Base-by-base conservation (phyloP, 208 protist genomes). In the Trypanosoma avium region DNA sequence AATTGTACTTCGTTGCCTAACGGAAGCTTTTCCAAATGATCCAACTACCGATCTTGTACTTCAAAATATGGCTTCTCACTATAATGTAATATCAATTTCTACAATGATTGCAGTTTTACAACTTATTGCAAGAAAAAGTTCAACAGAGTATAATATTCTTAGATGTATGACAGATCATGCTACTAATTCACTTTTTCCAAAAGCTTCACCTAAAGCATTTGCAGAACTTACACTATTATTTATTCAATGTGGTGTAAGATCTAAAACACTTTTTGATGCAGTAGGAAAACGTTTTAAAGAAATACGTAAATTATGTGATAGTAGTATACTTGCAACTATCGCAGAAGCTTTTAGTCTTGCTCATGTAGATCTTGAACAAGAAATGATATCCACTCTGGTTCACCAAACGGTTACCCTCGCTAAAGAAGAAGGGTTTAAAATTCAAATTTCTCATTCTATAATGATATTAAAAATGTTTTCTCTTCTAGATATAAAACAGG, bases 11-110 rank as follows among this genome's bases (percentile, higher is more conserved):
- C 30, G 76, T 47, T 92, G 81, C 45, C 79, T 95, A 24, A 72
- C 80, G 0, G 77, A 86, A 58, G 83, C 81, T 56, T 95, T 92
- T 64, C 77, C 89, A 17, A 73, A 81, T 13, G 85, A 90, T 40
- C 61, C 77, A 27, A 81, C 86, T 54, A 69, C 75, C 45, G 76
- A 73, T 12, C 67, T 79, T 8, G 79, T 90, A 45, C 77, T 95
- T 19, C 76, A 85, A 38, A 79, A 77, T 60, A 72, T 90, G 22
- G 85, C 84, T 12, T 63, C 58, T n/a, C 70, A 91, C 42, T 73
- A 76, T 52, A 68, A 67, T 4, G 71, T 63, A 15, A 46, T 82
- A 35, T 78, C 70, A 17, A 45, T 85, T 0, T 27, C 77, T 1
- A 79, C 85, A n/a, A 73, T 85, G 46, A 73, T 72, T 59, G 74